These are phyloP conservation scores for Eucalyptus sp. DNA, from an alignment of 345 rosid species.

Conservation along the genomic window DNA sequence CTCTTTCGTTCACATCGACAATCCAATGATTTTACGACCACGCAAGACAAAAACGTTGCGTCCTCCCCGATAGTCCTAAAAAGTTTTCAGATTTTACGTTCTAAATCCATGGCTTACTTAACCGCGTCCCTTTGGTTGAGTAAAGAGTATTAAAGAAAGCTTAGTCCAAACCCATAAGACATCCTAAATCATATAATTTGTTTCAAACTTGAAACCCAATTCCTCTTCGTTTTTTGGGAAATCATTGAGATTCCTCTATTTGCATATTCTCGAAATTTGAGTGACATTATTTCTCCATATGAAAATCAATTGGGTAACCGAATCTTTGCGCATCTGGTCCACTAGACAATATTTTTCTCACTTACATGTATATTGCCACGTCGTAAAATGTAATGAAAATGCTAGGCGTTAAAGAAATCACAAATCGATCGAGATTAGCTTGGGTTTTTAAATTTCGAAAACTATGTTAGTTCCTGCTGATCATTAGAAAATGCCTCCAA, in stretches of 20 bases:
- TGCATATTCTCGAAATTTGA: rapidly evolving
- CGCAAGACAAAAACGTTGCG: neutral
- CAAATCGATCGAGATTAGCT: neutral
- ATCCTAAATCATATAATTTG: neutral
- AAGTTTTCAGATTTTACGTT: too few relatives aligned
- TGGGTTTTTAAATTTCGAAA: neutral
- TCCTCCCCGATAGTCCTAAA: neutral
- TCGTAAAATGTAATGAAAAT: neutral
- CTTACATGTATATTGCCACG: rapidly evolving
- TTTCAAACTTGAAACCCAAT: neutral
- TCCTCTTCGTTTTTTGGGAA: rapidly evolving
- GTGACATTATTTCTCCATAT: too few relatives aligned
- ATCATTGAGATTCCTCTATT: neutral
- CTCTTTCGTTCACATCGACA: neutral
- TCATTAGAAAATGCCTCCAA: neutral
- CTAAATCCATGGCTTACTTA: neutral
- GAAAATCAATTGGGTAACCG: neutral
- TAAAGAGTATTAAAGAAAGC: neutral
- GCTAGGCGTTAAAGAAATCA: neutral
- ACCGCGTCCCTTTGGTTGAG: neutral
- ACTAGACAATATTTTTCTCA: neutral
- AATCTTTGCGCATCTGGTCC: rapidly evolving
- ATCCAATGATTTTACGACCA: neutral
- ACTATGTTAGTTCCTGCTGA: neutral
- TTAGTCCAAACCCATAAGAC: rapidly evolving